phyloP scores from a whole-genome alignment of 2,329 filamentous ascomycete genomes.

The Blastomyces parvus region DNA sequence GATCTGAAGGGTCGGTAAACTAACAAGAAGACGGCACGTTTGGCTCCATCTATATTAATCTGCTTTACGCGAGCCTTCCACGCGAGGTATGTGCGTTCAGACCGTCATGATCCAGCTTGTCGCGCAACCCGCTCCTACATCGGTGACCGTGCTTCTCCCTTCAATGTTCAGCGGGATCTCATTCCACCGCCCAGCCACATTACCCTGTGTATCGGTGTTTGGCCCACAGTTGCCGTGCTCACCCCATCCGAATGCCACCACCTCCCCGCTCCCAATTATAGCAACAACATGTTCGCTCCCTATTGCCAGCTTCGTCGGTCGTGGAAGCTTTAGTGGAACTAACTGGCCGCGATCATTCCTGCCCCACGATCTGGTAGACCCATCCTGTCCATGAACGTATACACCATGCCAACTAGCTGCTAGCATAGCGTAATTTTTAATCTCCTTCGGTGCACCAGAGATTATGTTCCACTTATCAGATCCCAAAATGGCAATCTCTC shows the following conservation, averaged over 20 bases:
- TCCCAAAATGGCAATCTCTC: conserved; percentile 59
- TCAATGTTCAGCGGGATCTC: conserved; percentile 52
- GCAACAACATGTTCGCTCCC: conserved; percentile 88
- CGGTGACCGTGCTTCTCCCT: conserved; percentile 44
- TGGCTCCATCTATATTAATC: not conserved
- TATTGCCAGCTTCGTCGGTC: conserved; percentile 48
- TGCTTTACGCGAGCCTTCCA: not conserved
- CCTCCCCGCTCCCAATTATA: conserved; percentile 53
- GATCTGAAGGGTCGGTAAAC: not conserved
- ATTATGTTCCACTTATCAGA: conserved; percentile 62
- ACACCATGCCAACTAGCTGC: conserved; percentile 75
- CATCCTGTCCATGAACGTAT: conserved; percentile 56
- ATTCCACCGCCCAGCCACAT: conserved; percentile 62
- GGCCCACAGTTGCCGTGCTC: conserved; percentile 95
- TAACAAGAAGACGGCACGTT: not conserved
- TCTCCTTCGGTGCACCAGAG: conserved; percentile 45
- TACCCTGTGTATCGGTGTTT: conserved; percentile 48
- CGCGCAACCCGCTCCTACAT: conserved; percentile 76
- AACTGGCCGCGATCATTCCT: conserved; percentile 78
- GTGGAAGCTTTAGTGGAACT: conserved; percentile 52
- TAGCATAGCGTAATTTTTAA: conserved; percentile 56
- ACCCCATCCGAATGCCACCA: conserved; percentile 90
- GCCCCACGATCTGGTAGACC: conserved; percentile 63
- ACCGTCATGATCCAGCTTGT: conserved; percentile 62
- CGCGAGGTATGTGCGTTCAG: not conserved